phyloP scores from a whole-genome alignment of 257 asterid genomes.

The Fraxinus quadrangulata region DNA sequence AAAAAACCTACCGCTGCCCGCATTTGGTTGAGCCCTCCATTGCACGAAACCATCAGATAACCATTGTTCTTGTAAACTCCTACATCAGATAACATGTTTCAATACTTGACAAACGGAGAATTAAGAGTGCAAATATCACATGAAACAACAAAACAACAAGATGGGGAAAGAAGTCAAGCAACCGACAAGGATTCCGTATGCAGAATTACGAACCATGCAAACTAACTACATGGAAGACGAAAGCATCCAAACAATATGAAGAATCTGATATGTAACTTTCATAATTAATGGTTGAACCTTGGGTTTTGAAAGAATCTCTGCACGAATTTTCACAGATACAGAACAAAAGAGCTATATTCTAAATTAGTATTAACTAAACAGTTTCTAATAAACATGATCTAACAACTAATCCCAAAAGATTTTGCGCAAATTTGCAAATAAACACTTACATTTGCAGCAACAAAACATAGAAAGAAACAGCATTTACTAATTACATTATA shows the following conservation, averaged over 20 bases:
- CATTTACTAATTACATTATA: background rate
- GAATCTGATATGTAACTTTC: background rate
- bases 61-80: slow-evolving; percentile 98
- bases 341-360: background rate
- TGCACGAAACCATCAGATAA: slow-evolving; percentile 92
- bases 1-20: slow-evolving; percentile 78
- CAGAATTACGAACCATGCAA: no score
- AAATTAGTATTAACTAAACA: no score
- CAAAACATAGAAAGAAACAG: background rate
- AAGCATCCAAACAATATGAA: slow-evolving; percentile 7
- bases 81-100: slow-evolving; percentile 21
- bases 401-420: background rate
- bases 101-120: background rate
- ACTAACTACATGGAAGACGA: background rate
- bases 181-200: no score
- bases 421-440: background rate
- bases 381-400: slow-evolving; percentile 9
- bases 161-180: no score
- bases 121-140: no score
- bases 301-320: background rate
- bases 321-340: background rate
- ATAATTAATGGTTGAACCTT: background rate
- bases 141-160: background rate
- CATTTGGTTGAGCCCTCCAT: slow-evolving; percentile 99
- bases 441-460: background rate